Base-by-base conservation (phyloP, 495 filamentous ascomycete species). In the Diplogelasinospora grovesii region DNA sequence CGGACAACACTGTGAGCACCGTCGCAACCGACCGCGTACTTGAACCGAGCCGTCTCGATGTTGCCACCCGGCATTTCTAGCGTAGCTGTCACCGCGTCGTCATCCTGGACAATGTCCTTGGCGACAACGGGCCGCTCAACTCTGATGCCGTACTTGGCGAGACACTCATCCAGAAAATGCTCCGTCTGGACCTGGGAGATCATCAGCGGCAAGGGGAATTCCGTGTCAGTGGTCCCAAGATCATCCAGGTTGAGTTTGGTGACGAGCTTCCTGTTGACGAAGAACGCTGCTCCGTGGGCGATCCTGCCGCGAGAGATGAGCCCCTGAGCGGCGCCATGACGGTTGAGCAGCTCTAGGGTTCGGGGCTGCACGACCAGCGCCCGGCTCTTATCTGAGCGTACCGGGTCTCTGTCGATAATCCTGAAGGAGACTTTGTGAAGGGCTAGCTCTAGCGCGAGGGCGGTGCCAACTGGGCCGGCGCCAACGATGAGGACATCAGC, bases 1-100 rank as follows among this genome's bases (percentile, higher is more conserved):
- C 69, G 60, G 5, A 72, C 66, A 11, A 53, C 41, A 20, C 59
- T 66, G 39, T 57, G 67, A 8, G 66, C 66, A 18, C 69, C 70
- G 36, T 74, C 70, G 33, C 65, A 70, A 5, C 67, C 70, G 30
- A 71, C 60, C 2, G 67, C 53, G 39, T 68, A 71, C 22, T 57
- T 57, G n/a, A 58, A 57, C 11, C 57, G 56, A 9, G 68, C 23
- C 1, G 41, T 50, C 28, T 54, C 49, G 11, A 48, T 39, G 10
- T 16, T 37, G 3, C 55, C 56, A 5, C 53, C 46, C 6, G 35
- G 40, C 0, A 44, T 28, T n/a, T 41, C 42, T 9, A 71, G 13
- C 5, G 18, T 50, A 0, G 53, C 54, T 4, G 52, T 60, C 15
- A 65, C 68, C 3, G 65, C 61, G 1, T 45, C 16, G 8, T 51